Conservation (phyloP, 1,284 basidiomycete genomes). For the Pholiota adiposa region DNA sequence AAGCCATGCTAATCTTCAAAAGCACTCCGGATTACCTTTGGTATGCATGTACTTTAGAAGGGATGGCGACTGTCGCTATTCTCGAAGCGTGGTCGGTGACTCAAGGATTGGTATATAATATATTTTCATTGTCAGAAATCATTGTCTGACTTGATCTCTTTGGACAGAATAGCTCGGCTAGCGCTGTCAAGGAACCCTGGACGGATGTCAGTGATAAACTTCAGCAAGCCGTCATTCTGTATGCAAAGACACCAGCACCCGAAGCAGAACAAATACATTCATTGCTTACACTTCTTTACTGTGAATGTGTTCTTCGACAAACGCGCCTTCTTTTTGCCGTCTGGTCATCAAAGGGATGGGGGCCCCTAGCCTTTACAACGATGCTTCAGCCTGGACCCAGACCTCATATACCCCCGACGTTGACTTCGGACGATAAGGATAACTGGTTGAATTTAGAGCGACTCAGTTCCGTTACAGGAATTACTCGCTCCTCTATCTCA, state of each 20-base stretch:
- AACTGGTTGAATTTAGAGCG: conserved; percentile 59
- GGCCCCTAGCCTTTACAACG: conserved; percentile 75
- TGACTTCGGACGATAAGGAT: conserved; percentile 43
- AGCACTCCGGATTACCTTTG: conserved; percentile 78
- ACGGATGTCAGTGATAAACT: conserved; percentile 70
- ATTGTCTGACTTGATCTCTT: not conserved
- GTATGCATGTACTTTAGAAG: conserved; percentile 88
- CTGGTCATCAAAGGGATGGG: conserved; percentile 90
- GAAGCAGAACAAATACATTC: conserved; percentile 63
- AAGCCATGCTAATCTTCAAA: conserved; percentile 78
- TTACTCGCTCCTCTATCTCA: conserved; percentile 72
- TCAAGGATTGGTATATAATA: conserved; percentile 64
- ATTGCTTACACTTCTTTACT: conserved; percentile 69
- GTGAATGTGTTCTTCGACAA: conserved; percentile 69
- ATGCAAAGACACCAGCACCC: conserved; percentile 58
- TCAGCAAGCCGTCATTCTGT: conserved; percentile 64
- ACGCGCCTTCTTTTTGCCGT: conserved; percentile 72
- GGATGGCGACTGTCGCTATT: conserved; percentile 76
- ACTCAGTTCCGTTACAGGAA: conserved; percentile 66
- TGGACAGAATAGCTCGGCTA: conserved; percentile 51
- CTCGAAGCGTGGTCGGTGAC: conserved; percentile 83
- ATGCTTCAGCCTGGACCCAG: conserved; percentile 69
- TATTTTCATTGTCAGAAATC: not conserved
- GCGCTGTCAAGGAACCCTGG: conserved; percentile 64
- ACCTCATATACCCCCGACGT: conserved; percentile 58